Base-by-base conservation (phyloP, 2,329 filamentous ascomycete species). In the Diaporthe ilicicola region DNA sequence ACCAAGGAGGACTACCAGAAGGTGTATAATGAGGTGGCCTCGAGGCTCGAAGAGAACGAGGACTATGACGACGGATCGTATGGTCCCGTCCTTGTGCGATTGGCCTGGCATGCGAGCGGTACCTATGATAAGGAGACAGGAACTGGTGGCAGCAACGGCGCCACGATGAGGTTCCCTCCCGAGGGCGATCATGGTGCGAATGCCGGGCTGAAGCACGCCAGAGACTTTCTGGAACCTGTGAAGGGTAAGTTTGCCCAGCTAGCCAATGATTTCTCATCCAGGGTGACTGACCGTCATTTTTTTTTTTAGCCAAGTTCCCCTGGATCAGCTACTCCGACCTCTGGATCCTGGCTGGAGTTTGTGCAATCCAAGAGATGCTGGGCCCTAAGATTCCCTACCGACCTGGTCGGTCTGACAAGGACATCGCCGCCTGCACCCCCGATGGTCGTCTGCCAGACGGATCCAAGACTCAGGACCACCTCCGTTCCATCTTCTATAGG, bases 321-420 rank as follows among this genome's bases (percentile, higher is more conserved):
- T 98, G 95, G 96, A 97, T 98, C 84, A 88, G 89, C 73, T 97
- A 98, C 89, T 97, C 94, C 17, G 95, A 99, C 81, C 92, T 99
- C 76, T 98, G 95, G 96, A 98, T 96, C 73, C 90, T 99, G 70
- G 92, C 84, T 67, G 96, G 94, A 79, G 91, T 96, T 75, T 89
- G 87, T 80, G 93, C 95, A 76, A 91, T 98, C 81, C 95, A 98
- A 85, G 95, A 99, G 85, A 95, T 98, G 92, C 90, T 95, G 81
- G 95, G 95, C 8, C 95, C 95, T 73, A 84, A 86, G 77, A 91
- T 99, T 76, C 94, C 94, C 73, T 99, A 91, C 92, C 90, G 95
- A 78, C 94, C 95, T 62, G 95, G 95, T 78, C 94, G 95, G 78
- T 74, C 83, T 71, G 95, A 99, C 83, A 88, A 88, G 77, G 95